Percentiles rank a stretch among this genome's conserved stretches.
Evolutionary conservation across 2,329 filamentous ascomycete species (phyloP).

Genomic region (Colletotrichum sp.): DNA sequence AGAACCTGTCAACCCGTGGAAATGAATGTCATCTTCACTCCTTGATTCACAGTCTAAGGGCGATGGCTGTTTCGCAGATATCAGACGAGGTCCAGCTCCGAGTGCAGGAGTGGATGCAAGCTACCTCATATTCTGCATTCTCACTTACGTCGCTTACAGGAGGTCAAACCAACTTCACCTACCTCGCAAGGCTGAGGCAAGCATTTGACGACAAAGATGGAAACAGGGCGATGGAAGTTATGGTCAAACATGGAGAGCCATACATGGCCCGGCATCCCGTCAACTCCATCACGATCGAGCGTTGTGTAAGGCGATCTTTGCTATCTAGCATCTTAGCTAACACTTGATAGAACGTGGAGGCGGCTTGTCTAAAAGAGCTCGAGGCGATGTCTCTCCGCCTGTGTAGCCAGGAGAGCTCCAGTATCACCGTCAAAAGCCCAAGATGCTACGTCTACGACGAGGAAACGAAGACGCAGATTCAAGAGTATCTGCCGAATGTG

Average conservation of each 20-base stretch:
- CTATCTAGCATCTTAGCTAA: background rate
- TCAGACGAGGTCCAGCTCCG: background rate
- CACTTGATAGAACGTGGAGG: background rate
- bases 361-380: background rate
- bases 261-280: background rate
- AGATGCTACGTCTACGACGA: constrained; percentile 50
- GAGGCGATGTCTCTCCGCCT: background rate
- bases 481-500: constrained; percentile 55
- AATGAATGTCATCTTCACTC: background rate
- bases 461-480: constrained; percentile 55
- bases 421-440: constrained; percentile 50
- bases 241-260: background rate
- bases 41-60: background rate
- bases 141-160: background rate
- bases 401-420: background rate
- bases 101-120: background rate
- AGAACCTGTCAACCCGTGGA: background rate
- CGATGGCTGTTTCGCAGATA: background rate
- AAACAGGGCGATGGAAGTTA: background rate
- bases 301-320: background rate
- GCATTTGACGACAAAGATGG: background rate
- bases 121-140: background rate
- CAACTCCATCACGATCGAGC: background rate
- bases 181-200: background rate
- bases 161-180: background rate